Base-by-base conservation (phyloP, 1,284 basidiomycete genomes). In the Pascua guehoae region DNA sequence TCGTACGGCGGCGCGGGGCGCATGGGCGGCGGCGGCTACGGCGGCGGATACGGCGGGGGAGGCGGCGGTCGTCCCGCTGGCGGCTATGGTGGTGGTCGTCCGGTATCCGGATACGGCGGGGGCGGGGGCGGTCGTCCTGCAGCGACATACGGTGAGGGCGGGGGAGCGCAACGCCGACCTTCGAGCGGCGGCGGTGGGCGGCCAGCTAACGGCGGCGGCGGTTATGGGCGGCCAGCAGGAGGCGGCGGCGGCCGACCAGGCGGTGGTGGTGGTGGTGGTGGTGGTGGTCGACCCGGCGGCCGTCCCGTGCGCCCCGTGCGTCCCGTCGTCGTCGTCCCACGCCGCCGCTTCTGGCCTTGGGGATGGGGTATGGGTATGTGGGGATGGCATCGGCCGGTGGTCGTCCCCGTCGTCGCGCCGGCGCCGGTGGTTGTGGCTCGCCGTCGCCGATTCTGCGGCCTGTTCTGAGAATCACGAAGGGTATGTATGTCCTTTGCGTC, bases 361-460 rank as follows among this genome's bases (percentile, higher is more conserved):
- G 37, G 50, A n/a, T 52, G 50, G 51, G 37, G 49, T 10, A 41
- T 37, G 40, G 36, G 37, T 14, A 32, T 47, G 46, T 48, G 43
- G 14, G 41, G 49, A 12, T 18, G 43, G 15, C 43, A 15, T 12
- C 38, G 42, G 38, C 52, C 45, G 8, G 39, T 42, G 18, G 36
- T 18, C 18, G 44, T 12, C 37, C 47, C 38, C 42, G 47, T 24
- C 12, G 50, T 36, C 12, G 18, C 38, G 5, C 16, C 37, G 10
- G 43, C 38, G 38, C 40, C 44, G 5, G 52, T 40, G 3, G 49
- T 54, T 3, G 49, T 51, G 8, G 49, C 43, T 9, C 51, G 44
- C 16, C 46, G 53, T 1, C 45, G 57, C 12, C 53, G 53, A 2
- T 55, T 45, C 43, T 59, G 57, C 17, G 53, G 53, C 9, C 45